A percentile compares a stretch with the other conserved stretches of the same genome.
Evolutionary conservation across 2,329 filamentous ascomycete species (phyloP).

Genomic region (Diaporthe nobilis): DNA sequence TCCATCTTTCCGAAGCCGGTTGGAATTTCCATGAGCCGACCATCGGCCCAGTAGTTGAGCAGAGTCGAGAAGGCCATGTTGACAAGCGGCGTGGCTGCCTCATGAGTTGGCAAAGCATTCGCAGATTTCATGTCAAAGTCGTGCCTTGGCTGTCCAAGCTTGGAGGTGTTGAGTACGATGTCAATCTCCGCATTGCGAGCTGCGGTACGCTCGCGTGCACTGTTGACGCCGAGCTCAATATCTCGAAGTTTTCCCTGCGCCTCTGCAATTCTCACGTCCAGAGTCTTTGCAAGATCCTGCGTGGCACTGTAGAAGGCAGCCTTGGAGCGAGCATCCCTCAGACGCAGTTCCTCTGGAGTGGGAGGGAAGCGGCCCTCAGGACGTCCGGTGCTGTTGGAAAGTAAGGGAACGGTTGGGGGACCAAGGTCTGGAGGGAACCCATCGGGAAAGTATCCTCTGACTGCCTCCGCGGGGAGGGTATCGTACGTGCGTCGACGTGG

Average conservation of each 20-base stretch:
- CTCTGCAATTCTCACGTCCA: slow-evolving; percentile 51
- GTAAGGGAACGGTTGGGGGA: slow-evolving; percentile 40
- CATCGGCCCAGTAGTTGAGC: slow-evolving; percentile 44
- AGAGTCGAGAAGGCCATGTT: slow-evolving; percentile 57
- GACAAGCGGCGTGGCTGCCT: slow-evolving; percentile 59
- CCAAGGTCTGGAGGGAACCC: slow-evolving; percentile 51
- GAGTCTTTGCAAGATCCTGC: slow-evolving; percentile 52
- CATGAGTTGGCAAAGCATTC: slow-evolving; percentile 53
- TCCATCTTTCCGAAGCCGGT: slow-evolving; percentile 11
- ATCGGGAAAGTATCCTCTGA: slow-evolving; percentile 49
- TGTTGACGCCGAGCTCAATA: slow-evolving; percentile 51
- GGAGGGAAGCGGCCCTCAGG: slow-evolving; percentile 37
- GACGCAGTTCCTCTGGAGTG: slow-evolving; percentile 44
- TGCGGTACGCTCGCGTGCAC: slow-evolving; percentile 37
- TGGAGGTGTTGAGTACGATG: slow-evolving; percentile 9
- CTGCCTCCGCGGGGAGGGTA: slow-evolving; percentile 49
- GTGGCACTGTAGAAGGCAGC: slow-evolving; percentile 57
- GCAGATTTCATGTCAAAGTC: slow-evolving; percentile 53
- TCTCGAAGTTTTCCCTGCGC: slow-evolving; percentile 54
- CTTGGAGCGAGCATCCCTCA: slow-evolving; percentile 50
- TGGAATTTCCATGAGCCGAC: slow-evolving; percentile 20
- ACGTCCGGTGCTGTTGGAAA: slow-evolving; percentile 41
- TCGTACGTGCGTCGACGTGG: slow-evolving; percentile 46
- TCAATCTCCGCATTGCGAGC: slow-evolving; percentile 37
- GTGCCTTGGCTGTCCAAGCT: slow-evolving; percentile 45